Conservation (phyloP, 371 early-diverging fungal species). For the Mortierella sp. region DNA sequence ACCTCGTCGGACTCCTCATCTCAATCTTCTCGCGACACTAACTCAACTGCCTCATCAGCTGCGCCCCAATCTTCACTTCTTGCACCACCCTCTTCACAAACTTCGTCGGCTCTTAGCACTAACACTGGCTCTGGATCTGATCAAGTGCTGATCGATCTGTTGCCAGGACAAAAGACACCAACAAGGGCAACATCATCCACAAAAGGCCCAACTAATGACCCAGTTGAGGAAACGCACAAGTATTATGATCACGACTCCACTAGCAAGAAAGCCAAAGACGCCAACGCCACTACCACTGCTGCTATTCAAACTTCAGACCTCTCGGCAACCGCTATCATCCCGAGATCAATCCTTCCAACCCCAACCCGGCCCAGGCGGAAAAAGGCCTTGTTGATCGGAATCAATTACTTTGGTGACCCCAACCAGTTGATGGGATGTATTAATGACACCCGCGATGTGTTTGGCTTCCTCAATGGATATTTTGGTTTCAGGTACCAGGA, state of each 20-base stretch:
- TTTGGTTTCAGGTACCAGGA: constrained; percentile 61
- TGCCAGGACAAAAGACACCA: constrained; percentile 34
- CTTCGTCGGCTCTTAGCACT: neutral
- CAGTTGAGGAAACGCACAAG: constrained; percentile 14
- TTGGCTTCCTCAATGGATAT: constrained; percentile 60
- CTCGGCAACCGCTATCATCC: constrained; percentile 13
- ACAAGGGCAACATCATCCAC: constrained; percentile 22
- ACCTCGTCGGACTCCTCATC: constrained; percentile 3
- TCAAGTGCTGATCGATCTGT: constrained; percentile 15
- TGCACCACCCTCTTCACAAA: neutral
- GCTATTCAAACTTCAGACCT: neutral
- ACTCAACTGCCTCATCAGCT: neutral
- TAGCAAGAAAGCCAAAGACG: neutral
- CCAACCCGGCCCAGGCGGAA: constrained; percentile 67
- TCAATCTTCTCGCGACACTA: neutral
- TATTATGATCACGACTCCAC: constrained; percentile 20
- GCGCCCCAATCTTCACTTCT: neutral
- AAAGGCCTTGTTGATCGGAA: constrained; percentile 90
- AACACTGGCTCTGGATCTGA: neutral
- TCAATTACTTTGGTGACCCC: constrained; percentile 86
- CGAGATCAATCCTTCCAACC: constrained; percentile 10
- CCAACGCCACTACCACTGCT: neutral
- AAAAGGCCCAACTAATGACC: constrained; percentile 11
- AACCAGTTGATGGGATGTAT: constrained; percentile 69
- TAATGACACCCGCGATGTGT: constrained; percentile 73